Conservation (phyloP, 768 basidiomycete genomes). For the Mycena floridula region DNA sequence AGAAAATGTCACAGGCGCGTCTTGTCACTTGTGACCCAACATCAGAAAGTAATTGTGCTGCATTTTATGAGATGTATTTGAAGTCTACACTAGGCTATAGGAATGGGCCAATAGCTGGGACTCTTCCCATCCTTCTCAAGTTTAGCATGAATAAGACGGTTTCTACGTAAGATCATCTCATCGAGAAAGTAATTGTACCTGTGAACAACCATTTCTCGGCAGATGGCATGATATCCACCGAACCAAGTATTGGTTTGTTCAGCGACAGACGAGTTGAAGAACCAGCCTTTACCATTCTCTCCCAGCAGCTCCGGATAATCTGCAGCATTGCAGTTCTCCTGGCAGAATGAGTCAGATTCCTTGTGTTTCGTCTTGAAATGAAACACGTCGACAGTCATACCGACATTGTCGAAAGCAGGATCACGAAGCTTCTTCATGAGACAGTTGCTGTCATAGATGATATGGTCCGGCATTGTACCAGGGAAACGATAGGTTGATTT, state of each 20-base stretch:
- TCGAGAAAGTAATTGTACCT: slow-evolving; percentile 17
- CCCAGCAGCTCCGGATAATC: slow-evolving; percentile 15
- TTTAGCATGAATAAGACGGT: background rate
- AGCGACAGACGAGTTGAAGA: slow-evolving; percentile 24
- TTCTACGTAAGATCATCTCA: slow-evolving; percentile 13
- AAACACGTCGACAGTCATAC: slow-evolving; percentile 18
- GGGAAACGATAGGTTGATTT: slow-evolving; percentile 8
- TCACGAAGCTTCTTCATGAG: background rate
- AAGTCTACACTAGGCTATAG: background rate
- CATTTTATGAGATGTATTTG: no score
- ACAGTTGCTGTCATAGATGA: slow-evolving; percentile 22
- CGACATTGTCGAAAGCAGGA: slow-evolving; percentile 8
- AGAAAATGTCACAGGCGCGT: no score
- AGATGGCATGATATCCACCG: slow-evolving; percentile 16
- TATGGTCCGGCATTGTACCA: slow-evolving; percentile 13
- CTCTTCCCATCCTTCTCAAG: background rate
- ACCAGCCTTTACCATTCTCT: slow-evolving; percentile 15
- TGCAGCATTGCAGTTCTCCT: slow-evolving; percentile 15
- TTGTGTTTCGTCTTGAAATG: slow-evolving; percentile 18
- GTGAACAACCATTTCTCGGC: slow-evolving; percentile 14
- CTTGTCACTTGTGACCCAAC: no score
- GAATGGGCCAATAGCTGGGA: background rate
- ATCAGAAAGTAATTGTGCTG: no score
- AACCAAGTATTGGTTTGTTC: slow-evolving; percentile 28
- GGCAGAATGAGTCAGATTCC: slow-evolving; percentile 12